Evolutionary conservation across 2,329 filamentous ascomycete species (phyloP), one percentile per base, ranked within the genome.

Genomic region (Xylaria sp.): DNA sequence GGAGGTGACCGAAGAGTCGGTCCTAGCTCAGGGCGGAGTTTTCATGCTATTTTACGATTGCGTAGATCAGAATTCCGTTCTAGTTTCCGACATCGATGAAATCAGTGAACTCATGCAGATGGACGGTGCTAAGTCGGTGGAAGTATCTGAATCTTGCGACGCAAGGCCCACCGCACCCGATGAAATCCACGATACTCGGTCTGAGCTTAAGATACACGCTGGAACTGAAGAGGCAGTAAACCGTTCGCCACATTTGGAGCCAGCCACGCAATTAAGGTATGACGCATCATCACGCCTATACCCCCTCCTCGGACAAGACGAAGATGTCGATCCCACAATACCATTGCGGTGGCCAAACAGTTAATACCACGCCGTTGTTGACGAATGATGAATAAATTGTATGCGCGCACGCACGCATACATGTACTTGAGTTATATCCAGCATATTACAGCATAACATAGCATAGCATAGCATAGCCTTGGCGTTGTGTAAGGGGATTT

Each of bases 31-130:
- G 69, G 88, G 88, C 0, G 92, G 92, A 1, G 94, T 94, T 0
- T 98, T 98, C 74, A 98, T 99, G 94, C 84, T 98, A 0, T 98
- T 98, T 75, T 99, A 98, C 75, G 94, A 99, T 74, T 87, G 86
- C 49, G 79, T 90, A 23, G 87, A 90, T 60, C 76, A 82, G 0
- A 78, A 75, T 38, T 79, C 80, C 28, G 73, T 89, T 19, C 74
- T 82, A 9, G 25, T 61, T 19, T 40, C 61, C 9, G 52, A 60
- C 6, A 15, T 3, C n/a, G 50, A 37, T 46, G 45, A 54, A 17
- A n/a, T n/a, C n/a, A 23, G n/a, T 11, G 17, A 45, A 9, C n/a
- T 12, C 19, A 33, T n/a, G 19, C 47, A 12, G 25, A n/a, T 5
- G 5, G 17, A 23, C 15, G 25, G 55, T 14, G 15, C 25, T 23